Percentiles rank a stretch among this genome's conserved stretches.
phyloP scores from a whole-genome alignment of 805 yeast genomes.

The Zygosaccharomyces bailii region DNA sequence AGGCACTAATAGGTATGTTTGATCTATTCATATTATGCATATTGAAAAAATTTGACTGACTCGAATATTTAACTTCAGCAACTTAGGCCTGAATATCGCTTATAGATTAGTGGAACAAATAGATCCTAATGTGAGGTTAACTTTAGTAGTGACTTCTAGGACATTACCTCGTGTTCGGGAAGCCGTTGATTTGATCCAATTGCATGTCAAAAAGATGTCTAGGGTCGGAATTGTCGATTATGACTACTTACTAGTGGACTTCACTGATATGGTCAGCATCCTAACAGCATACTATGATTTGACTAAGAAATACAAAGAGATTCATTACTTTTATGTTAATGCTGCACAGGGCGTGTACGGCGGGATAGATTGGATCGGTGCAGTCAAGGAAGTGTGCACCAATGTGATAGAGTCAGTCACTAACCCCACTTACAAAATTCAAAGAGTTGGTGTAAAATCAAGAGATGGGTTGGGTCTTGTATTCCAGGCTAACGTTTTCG shows the following conservation, averaged over 20 bases:
- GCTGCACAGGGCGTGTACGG: slow-evolving; percentile 86
- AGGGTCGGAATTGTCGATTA: slow-evolving; percentile 66
- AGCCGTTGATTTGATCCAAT: slow-evolving; percentile 57
- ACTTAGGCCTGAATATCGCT: slow-evolving; percentile 83
- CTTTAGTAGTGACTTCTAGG: slow-evolving; percentile 85
- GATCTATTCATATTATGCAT: background rate
- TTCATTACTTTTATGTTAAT: slow-evolving; percentile 80
- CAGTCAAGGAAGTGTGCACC: slow-evolving; percentile 59
- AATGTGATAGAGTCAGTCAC: slow-evolving; percentile 84
- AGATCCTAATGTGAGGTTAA: slow-evolving; percentile 53
- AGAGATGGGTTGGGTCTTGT: slow-evolving; percentile 79
- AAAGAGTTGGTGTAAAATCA: slow-evolving; percentile 71
- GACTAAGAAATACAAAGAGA: slow-evolving; percentile 53
- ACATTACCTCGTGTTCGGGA: slow-evolving; percentile 81
- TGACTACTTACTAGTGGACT: slow-evolving; percentile 87
- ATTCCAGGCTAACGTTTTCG: slow-evolving; percentile 95
- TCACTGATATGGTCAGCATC: slow-evolving; percentile 83
- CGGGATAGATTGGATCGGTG: slow-evolving; percentile 85
- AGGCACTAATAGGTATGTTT: slow-evolving; percentile 40
- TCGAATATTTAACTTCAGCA: slow-evolving; percentile 38
- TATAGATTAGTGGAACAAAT: slow-evolving; percentile 65
- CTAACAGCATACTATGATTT: slow-evolving; percentile 71
- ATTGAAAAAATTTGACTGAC: slow-evolving; percentile 3
- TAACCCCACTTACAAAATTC: slow-evolving; percentile 80
- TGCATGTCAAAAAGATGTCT: slow-evolving; percentile 39